These are phyloP conservation scores for Pseudisothecium myosuroides DNA, from an alignment of 225 moss, liverwort and hornwort species.

Conservation along the genomic window DNA sequence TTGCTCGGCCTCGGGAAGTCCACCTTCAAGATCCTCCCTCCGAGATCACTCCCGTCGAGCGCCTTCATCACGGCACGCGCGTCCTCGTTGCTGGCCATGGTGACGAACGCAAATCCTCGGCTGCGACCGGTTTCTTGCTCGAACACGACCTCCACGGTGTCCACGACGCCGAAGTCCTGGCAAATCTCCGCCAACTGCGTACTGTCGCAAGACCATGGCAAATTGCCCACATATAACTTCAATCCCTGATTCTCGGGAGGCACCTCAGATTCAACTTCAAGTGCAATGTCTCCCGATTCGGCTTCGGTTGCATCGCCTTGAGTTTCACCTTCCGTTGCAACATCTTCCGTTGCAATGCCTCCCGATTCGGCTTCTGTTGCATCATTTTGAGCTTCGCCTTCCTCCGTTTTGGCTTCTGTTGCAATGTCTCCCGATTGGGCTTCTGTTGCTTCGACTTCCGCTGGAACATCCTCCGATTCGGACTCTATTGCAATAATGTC, in stretches of 20 bases:
- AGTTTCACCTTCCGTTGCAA: neutral
- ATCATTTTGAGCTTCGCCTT: neutral
- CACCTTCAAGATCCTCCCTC: constrained; percentile 38
- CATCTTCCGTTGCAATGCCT: neutral
- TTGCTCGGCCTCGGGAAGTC: constrained; percentile 40
- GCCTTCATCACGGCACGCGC: constrained; percentile 36
- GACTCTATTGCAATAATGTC: neutral
- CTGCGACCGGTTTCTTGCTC: constrained; percentile 51
- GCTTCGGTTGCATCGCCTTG: neutral
- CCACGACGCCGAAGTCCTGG: constrained; percentile 3
- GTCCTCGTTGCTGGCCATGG: constrained; percentile 58
- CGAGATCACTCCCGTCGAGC: constrained; percentile 47
- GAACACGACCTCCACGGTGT: constrained; percentile 47
- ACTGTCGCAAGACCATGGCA: constrained; percentile 27
- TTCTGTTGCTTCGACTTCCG: neutral
- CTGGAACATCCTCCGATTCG: neutral
- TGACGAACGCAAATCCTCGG: constrained; percentile 75
- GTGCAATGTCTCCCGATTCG: neutral
- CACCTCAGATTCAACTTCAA: neutral
- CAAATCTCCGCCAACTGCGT: constrained; percentile 8
- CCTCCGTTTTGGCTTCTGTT: neutral
- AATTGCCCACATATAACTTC: constrained; percentile 27
- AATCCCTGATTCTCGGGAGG: neutral
- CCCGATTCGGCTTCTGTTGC: neutral
- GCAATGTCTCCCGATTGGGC: neutral